Base-by-base conservation (phyloP, 805 yeast species). In the Torulaspora franciscae region DNA sequence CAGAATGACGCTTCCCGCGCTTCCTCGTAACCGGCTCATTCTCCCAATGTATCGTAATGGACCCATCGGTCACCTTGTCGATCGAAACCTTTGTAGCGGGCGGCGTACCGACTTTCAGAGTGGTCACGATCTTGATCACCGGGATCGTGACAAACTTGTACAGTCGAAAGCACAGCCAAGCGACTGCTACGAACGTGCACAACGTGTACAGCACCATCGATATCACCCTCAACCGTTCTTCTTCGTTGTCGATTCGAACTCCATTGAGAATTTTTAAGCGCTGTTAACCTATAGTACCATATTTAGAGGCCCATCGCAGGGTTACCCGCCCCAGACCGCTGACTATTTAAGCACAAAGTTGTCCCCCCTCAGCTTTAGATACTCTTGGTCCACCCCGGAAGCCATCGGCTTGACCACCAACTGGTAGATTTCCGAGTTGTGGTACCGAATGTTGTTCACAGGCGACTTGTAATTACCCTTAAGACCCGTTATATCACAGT, bases 401-500 rank as follows among this genome's bases (percentile, higher is more conserved):
- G 89, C 83, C 80, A 91, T 79, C 50, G 79, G 79, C 61, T 80
- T 79, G 41, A 77, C 71, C 28, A 87, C 83, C 28, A 83, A 72
- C 38, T 82, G 85, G 63, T 79, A 90, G 25, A 91, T 82, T 64
- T 91, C 97, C 41, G 80, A 80, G 61, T 91, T 83, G 64, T 85
- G 80, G 63, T 80, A 91, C 45, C 96, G 71, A 42, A 91, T 68
- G 33, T 84, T 83, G 56, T 79, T 84, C 22, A 81, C 73, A 0
- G 93, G 93, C 22, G 83, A 74, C 59, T 77, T 81, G 70, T 91
- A 91, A 25, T 68, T 75, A 0, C 89, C 91, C 39, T 79, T 81
- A 15, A 91, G 69, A 0, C 99, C 99, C 0, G 98, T 91, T 38
- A 91, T 80, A 61, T 93, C 99, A 65, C 99, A 91, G 66, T 88